phyloP scores from a whole-genome alignment of 805 yeast species.

The Ogataea pignaliae region DNA sequence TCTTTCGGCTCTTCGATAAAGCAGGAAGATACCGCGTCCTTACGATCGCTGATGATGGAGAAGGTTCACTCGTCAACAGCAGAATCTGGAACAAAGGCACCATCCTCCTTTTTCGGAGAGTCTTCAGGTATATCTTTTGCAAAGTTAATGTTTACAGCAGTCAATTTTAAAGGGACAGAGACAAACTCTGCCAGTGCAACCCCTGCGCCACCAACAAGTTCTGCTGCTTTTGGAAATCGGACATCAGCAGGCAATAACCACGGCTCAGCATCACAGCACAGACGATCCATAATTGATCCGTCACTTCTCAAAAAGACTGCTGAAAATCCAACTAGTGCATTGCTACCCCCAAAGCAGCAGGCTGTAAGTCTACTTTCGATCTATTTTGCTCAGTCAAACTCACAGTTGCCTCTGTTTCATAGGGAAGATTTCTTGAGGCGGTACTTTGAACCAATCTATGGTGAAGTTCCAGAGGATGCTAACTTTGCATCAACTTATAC shows the following conservation, averaged over 20 bases:
- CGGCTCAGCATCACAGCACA: slow-evolving; percentile 4
- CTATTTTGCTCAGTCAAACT: slow-evolving; percentile 74
- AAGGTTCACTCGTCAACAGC: slow-evolving; percentile 26
- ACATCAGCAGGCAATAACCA: too few relatives aligned
- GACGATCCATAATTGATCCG: slow-evolving; percentile 24
- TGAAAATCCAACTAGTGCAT: slow-evolving; percentile 34
- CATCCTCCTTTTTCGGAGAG: slow-evolving; percentile 41
- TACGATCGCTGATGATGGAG: slow-evolving; percentile 14
- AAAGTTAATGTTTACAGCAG: slow-evolving; percentile 70
- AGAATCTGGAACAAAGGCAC: slow-evolving; percentile 28
- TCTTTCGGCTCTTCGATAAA: background rate
- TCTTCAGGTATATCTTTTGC: slow-evolving; percentile 71
- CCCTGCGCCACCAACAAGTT: slow-evolving; percentile 1
- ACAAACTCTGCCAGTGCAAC: slow-evolving; percentile 2
- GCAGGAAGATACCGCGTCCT: background rate
- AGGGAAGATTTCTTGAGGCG: slow-evolving; percentile 66
- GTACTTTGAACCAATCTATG: slow-evolving; percentile 78
- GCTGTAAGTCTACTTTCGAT: slow-evolving; percentile 63
- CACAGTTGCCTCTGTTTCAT: slow-evolving; percentile 81
- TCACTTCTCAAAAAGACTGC: slow-evolving; percentile 22
- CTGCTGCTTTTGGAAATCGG: background rate
- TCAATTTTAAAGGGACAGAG: slow-evolving; percentile 42
- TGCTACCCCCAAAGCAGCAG: slow-evolving; percentile 63
- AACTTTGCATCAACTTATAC: slow-evolving; percentile 59
- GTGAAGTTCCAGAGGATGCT: slow-evolving; percentile 48